Conservation (phyloP, 441 rosid genomes). For the Capsella rubella region DNA sequence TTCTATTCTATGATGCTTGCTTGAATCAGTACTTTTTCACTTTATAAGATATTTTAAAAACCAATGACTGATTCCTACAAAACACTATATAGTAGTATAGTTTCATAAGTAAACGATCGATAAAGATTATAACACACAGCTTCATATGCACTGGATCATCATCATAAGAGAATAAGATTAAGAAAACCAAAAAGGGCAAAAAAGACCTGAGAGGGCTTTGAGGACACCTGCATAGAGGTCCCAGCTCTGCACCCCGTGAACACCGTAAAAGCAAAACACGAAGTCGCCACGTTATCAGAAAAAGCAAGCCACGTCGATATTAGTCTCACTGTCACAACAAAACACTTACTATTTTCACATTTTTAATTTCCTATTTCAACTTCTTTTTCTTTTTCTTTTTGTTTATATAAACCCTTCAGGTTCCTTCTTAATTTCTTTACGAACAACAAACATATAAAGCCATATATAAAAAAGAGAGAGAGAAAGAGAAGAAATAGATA, state of each 20-base stretch:
- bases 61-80: background rate
- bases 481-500: background rate
- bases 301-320: conserved; percentile 42
- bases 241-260: conserved; percentile 30
- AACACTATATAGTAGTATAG: background rate
- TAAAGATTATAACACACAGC: background rate
- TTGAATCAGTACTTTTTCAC: no score
- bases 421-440: conserved; percentile 40
- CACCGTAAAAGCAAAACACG: conserved; percentile 40
- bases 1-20: no score
- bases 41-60: no score
- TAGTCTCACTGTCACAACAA: conserved; percentile 40
- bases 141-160: background rate
- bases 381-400: background rate
- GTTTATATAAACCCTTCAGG: conserved; percentile 42
- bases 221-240: conserved; percentile 40
- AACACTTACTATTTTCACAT: conserved; percentile 13
- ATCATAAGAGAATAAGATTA: background rate
- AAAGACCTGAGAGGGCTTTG: background rate
- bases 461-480: background rate
- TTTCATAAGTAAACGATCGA: background rate
- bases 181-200: background rate
- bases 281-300: conserved; percentile 46
- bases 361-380: background rate
- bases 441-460: conserved; percentile 34